Evolutionary conservation across 257 asterid species (phyloP), one percentile per base, ranked within the genome.

Genomic region (Linaria vulgaris): DNA sequence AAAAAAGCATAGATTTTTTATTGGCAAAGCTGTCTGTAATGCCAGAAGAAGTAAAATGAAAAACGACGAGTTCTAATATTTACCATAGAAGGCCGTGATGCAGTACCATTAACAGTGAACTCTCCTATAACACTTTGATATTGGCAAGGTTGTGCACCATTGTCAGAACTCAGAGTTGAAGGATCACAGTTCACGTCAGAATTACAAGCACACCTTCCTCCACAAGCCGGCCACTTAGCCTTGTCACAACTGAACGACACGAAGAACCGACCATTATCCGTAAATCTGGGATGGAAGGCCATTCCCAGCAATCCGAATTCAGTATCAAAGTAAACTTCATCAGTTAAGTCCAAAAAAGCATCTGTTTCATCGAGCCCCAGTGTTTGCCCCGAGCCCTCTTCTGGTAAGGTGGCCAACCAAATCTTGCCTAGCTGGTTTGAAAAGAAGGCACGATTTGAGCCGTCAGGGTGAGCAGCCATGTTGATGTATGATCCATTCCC

Each of bases 381-480:
- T 1, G 49, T 24, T 63, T 71, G 82, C 21, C 95, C 98, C 0
- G 95, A 84, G 11, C 83, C 95, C 50, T 76, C 71, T n/a, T 72
- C 44, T 12, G 96, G 98, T 61, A 91, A 70, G 1, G 85, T 85
- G 0, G 89, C 97, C 71, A 91, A 46, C 90, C 88, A 91, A 66
- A 89, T 85, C 79, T 76, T 79, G n/a, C 98, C 96, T 27, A 77
- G 80, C 74, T 91, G 98, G 74, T 79, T 86, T 0, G 96, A 74
- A 77, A 91, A 86, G 65, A 91, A 86, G 25, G 91, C 98, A 0
- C 89, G 90, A 69, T 62, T 74, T 11, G 96, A 91, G 59, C 98
- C 96, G 64, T 91, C 90, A 3, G 98, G 96, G 66, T 91, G 98
- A 62, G 83, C 62, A 56, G 56, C 96, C 96, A 88, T 83, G 74